Conservation (phyloP, 2,329 filamentous ascomycete genomes). For the Penicillium digitatum region DNA sequence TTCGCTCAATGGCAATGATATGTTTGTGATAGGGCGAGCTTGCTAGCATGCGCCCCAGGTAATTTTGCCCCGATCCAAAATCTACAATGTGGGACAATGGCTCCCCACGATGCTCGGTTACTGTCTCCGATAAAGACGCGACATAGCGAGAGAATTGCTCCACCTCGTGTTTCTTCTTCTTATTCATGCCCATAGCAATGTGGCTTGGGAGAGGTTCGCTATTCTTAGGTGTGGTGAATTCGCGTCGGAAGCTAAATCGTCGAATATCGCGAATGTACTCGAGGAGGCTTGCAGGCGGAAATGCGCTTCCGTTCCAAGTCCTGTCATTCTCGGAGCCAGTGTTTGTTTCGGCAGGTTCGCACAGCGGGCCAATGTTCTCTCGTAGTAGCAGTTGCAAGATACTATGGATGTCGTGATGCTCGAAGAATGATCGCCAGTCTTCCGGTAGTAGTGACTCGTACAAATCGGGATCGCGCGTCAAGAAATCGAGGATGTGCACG, state of each 20-base stretch:
- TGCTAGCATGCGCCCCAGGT: conserved; percentile 82
- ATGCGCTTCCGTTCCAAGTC: conserved; percentile 42
- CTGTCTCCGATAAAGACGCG: conserved; percentile 58
- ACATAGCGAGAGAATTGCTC: conserved; percentile 85
- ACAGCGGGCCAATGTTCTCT: conserved; percentile 59
- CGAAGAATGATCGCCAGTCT: conserved; percentile 78
- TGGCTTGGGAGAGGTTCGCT: conserved; percentile 61
- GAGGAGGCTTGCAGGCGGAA: conserved; percentile 56
- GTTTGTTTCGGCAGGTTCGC: conserved; percentile 11
- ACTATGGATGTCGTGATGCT: conserved; percentile 64
- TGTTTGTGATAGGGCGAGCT: conserved; percentile 79
- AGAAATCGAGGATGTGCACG: conserved; percentile 93
- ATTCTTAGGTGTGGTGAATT: conserved; percentile 48
- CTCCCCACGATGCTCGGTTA: conserved; percentile 46
- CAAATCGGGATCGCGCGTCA: conserved; percentile 76
- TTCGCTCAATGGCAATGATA: conserved; percentile 86
- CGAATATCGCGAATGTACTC: conserved; percentile 69
- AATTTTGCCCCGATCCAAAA: conserved; percentile 95
- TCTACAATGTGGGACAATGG: conserved; percentile 82
- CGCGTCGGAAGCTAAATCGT: conserved; percentile 62
- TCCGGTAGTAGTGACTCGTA: conserved; percentile 71
- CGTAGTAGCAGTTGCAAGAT: conserved; percentile 77
- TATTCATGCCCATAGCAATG: conserved; percentile 85
- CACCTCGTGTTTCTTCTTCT: conserved; percentile 94
- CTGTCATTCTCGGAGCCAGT: conserved; percentile 6